These are phyloP conservation scores for Syzygium oleosum DNA, from an alignment of 345 rosid species.

Conservation along the genomic window DNA sequence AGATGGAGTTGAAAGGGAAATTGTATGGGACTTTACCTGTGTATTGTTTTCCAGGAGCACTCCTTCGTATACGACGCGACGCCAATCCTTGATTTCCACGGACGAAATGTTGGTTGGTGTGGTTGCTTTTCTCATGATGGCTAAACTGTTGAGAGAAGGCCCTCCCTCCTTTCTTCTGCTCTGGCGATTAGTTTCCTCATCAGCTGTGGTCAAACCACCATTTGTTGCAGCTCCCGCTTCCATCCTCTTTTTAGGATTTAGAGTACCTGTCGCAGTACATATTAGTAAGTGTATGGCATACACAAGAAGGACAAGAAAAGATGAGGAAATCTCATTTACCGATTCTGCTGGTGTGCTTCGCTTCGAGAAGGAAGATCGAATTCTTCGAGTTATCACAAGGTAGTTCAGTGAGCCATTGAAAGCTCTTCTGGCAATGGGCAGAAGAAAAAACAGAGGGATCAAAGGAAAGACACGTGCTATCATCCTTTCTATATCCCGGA, in stretches of 20 bases:
- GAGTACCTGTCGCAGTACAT: neutral
- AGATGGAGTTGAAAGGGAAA: no score
- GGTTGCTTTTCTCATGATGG: neutral
- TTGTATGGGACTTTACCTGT: no score
- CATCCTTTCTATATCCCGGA: no score
- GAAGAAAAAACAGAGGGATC: neutral
- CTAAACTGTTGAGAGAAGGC: neutral
- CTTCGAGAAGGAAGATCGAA: neutral
- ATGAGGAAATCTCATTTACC: neutral
- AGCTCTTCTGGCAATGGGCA: neutral
- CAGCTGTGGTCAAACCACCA: neutral
- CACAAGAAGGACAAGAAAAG: neutral
- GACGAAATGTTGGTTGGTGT: no score
- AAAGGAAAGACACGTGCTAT: neutral
- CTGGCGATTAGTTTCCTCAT: neutral
- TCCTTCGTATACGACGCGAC: no score
- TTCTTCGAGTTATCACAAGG: neutral
- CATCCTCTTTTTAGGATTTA: neutral
- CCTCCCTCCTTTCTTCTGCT: neutral
- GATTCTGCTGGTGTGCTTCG: neutral
- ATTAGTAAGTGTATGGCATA: neutral
- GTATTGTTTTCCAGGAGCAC: no score
- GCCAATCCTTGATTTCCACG: no score
- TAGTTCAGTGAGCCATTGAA: neutral
- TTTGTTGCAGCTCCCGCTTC: neutral